Evolutionary conservation across 148 eudicot species (phyloP), one percentile per base, ranked within the genome.

Genomic region (Dysphania ambrosioides): DNA sequence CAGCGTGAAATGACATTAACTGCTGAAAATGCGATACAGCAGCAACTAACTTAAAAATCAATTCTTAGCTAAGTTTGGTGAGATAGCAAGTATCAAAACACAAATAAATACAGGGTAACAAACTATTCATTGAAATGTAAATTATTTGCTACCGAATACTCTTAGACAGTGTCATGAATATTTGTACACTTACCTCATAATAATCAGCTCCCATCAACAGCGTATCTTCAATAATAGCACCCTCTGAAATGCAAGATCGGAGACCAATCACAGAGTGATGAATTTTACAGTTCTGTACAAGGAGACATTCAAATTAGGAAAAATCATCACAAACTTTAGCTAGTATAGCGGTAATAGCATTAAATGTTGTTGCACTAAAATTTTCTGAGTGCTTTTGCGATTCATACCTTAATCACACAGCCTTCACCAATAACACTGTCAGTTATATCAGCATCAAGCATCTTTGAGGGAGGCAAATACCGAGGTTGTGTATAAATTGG

Each of bases 401-500:
- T 30, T 69, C 68, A 75, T 82, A 91, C 98, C 96, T 94, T 94
- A 58, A 94, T 94, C 74, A 94, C 97, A 83, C 98, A 94, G 58
- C 98, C 98, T 80, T 94, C 98, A 66, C 98, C 98, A 60, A 94
- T 91, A 60, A 94, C 98, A 80, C 93, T 89, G 55, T 94, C 98
- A 12, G 97, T 94, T 62, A 94, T 92, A 70, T 94, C 96, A 71
- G 97, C 97, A 76, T 89, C 91, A 75, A 94, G 96, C 98, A 94
- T 94, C 87, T 94, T 94, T 58, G 98, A 94, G 74, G 98, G 98
- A 79, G 98, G 98, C 83, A 94, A 79, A 80, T 94, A 94, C 72
- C 98, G 91, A 81, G 98, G 98, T 74, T 94, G 98, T 72, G 98
- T 94, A 72, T 94, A 94, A 73, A 94, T 94, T 51, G 98, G 97